Conservation (phyloP, 2,329 filamentous ascomycete genomes). For the Aspergillus fijiensis region DNA sequence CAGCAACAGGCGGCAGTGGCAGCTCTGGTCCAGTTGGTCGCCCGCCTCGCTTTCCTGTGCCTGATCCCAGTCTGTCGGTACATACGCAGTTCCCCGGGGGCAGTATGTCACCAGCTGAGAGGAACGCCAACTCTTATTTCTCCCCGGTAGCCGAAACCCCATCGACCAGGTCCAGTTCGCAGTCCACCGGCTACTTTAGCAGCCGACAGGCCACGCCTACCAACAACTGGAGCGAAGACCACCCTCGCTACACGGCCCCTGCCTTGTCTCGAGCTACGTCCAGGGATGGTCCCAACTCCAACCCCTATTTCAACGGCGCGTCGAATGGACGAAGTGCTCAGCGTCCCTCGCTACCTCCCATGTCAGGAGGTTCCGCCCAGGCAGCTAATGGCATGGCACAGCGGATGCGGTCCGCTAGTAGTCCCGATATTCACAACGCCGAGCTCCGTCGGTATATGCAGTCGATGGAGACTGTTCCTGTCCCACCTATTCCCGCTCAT, state of each 20-base stretch:
- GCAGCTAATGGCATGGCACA: conserved; percentile 58
- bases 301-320: conserved; percentile 62
- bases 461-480: conserved; percentile 60
- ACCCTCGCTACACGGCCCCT: conserved; percentile 83
- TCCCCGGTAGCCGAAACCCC: conserved; percentile 74
- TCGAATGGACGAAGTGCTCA: conserved; percentile 59
- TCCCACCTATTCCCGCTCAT: conserved; percentile 74
- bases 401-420: conserved; percentile 87
- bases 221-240: conserved; percentile 68
- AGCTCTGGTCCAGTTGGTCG: conserved; percentile 48
- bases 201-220: conserved; percentile 70
- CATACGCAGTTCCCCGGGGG: conserved; percentile 59
- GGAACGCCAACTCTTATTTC: conserved; percentile 82
- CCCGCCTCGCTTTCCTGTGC: conserved; percentile 70
- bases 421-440: conserved; percentile 79
- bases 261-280: conserved; percentile 80
- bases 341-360: conserved; percentile 75
- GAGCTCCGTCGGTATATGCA: conserved; percentile 50
- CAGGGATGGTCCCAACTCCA: conserved; percentile 67
- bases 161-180: conserved; percentile 55
- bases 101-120: conserved; percentile 60
- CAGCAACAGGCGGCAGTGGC: conserved; percentile 64
- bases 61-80: conserved; percentile 64
- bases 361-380: conserved; percentile 55
- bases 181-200: conserved; percentile 72